Conservation (phyloP, 2,329 filamentous ascomycete genomes). For the Colletotrichum euphorbiae region DNA sequence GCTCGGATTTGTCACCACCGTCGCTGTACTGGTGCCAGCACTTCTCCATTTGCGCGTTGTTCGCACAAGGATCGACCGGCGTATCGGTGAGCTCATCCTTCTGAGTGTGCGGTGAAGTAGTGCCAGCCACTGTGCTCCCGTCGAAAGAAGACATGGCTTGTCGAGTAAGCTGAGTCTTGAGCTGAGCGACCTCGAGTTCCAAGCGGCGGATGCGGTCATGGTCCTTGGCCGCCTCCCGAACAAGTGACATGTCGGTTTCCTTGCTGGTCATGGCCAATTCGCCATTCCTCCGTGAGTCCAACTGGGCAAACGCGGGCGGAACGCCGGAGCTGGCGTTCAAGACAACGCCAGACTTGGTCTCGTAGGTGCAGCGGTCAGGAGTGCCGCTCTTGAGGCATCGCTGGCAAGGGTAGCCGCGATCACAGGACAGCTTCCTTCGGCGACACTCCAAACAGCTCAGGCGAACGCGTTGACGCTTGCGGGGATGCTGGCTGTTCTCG, state of each 20-base stretch:
- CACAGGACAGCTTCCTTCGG: conserved; percentile 70
- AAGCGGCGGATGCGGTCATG: conserved; percentile 69
- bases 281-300: conserved; percentile 51
- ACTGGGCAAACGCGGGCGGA: conserved; percentile 55
- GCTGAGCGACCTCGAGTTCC: conserved; percentile 68
- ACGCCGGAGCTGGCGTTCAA: conserved; percentile 60
- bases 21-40: conserved; percentile 50
- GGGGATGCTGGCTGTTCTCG: conserved; percentile 51
- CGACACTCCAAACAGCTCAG: conserved; percentile 72
- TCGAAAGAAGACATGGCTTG: conserved; percentile 58
- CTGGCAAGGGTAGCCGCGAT: conserved; percentile 71
- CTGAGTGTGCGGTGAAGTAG: conserved; percentile 58
- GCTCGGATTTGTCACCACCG: conserved; percentile 62
- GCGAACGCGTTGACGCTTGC: conserved; percentile 70
- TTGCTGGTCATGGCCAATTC: conserved; percentile 50
- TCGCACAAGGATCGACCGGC: conserved; percentile 47
- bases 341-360: conserved; percentile 65
- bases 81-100: conserved; percentile 55
- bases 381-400: conserved; percentile 72
- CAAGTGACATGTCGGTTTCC: conserved; percentile 50
- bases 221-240: conserved; percentile 58
- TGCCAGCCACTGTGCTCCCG: conserved; percentile 62
- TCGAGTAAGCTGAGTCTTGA: conserved; percentile 63
- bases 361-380: conserved; percentile 69
- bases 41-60: conserved; percentile 33